Percentiles rank a stretch among this genome's conserved stretches.
Conservation (phyloP, 2,329 filamentous ascomycete species). For the Pyrenophora seminiperda region DNA sequence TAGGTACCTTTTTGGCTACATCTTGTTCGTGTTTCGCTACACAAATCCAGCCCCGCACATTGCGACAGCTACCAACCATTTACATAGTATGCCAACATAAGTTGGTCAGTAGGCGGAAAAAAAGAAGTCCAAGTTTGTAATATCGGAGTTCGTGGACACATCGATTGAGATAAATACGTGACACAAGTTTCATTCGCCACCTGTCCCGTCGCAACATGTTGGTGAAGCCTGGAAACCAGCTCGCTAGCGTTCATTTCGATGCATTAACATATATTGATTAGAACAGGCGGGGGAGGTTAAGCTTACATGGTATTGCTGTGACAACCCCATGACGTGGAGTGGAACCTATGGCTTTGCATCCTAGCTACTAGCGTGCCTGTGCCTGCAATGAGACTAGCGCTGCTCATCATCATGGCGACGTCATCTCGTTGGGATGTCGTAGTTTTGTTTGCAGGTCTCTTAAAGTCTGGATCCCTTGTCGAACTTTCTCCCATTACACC, state of each 20-base stretch:
- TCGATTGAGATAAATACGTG: neutral
- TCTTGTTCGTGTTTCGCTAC: too few relatives aligned
- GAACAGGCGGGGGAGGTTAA: constrained; percentile 13
- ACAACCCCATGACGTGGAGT: constrained; percentile 12
- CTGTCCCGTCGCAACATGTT: neutral
- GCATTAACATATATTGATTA: neutral
- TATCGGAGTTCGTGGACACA: too few relatives aligned
- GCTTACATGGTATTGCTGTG: constrained; percentile 6
- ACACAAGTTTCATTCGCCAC: neutral
- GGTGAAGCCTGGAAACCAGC: constrained; percentile 3
- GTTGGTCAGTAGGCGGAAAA: too few relatives aligned
- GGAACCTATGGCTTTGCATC: neutral
- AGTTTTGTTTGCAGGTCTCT: constrained; percentile 12
- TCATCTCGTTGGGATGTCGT: constrained; percentile 5
- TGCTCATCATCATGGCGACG: constrained; percentile 18
- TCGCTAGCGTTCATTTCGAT: neutral
- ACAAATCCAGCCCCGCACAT: too few relatives aligned
- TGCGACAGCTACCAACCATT: too few relatives aligned
- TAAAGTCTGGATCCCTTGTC: constrained; percentile 9
- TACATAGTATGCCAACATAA: too few relatives aligned
- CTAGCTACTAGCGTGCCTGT: too few relatives aligned
- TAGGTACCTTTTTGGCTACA: too few relatives aligned
- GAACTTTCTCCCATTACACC: constrained; percentile 4
- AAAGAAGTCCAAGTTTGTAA: too few relatives aligned
- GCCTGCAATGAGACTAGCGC: constrained; percentile 6